phyloP scores from a whole-genome alignment of 495 filamentous ascomycete species.

The Daldinia childiae region DNA sequence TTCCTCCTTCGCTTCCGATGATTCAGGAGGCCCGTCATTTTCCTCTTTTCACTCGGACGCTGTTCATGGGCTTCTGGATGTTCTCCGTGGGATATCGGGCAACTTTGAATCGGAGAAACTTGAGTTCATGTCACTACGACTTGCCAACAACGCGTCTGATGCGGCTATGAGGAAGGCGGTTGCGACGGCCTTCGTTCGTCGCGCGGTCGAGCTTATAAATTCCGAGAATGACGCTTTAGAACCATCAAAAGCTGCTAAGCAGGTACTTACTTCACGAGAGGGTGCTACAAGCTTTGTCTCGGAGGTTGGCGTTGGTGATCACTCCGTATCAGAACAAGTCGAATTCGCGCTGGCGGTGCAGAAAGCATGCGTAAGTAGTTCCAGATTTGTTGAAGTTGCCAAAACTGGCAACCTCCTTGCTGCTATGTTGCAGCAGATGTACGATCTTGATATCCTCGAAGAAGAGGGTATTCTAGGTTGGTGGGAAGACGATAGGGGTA shows the following conservation, averaged over 20 bases:
- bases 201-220: constrained; percentile 76
- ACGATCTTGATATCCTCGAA: constrained; percentile 84
- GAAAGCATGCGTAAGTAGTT: constrained; percentile 72
- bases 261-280: constrained; percentile 58
- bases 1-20: constrained; percentile 62
- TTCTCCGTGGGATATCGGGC: constrained; percentile 69
- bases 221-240: constrained; percentile 60
- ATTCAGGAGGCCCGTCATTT: constrained; percentile 50
- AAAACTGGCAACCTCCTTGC: constrained; percentile 72
- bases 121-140: constrained; percentile 87
- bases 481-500: constrained; percentile 80
- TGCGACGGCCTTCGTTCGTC: constrained; percentile 82
- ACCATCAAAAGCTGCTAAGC: constrained; percentile 71
- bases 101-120: constrained; percentile 87
- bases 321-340: constrained; percentile 68
- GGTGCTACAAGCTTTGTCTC: constrained; percentile 61
- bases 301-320: constrained; percentile 61
- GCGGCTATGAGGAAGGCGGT: constrained; percentile 86
- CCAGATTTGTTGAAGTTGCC: constrained; percentile 59
- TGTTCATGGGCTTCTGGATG: constrained; percentile 81
- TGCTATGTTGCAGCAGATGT: constrained; percentile 79
- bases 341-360: constrained; percentile 86
- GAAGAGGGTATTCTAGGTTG: constrained; percentile 88
- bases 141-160: constrained; percentile 89
- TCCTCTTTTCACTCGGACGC: constrained; percentile 91